Evolutionary conservation across 2,329 filamentous ascomycete species (phyloP).

Genomic region (Hymenoscyphus infarciens): DNA sequence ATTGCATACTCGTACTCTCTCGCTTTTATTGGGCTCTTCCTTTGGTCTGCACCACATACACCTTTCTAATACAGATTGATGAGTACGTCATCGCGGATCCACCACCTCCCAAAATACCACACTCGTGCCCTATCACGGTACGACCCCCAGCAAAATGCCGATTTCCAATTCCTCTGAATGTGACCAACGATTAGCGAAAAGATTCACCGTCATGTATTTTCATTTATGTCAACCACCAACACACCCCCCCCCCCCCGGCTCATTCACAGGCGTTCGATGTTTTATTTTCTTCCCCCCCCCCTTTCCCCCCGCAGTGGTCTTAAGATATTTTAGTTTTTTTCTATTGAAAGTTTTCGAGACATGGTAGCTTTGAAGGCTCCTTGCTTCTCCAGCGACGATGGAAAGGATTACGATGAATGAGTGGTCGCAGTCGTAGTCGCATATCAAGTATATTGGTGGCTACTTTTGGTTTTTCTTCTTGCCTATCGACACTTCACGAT

Average conservation of each 20-base stretch:
- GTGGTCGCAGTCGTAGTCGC: not conserved
- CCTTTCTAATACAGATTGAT: conserved; percentile 31
- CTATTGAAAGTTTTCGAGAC: conserved; percentile 21
- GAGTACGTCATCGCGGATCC: conserved; percentile 17
- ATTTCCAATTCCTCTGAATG: conserved; percentile 28
- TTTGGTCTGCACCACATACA: conserved; percentile 23
- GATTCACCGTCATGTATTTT: conserved; percentile 39
- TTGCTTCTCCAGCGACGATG: not conserved
- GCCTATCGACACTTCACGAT: not conserved
- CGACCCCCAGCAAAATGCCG: conserved; percentile 20
- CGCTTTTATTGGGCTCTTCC: conserved; percentile 18
- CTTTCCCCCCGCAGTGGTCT: conserved; percentile 21
- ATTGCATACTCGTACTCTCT: conserved; percentile 19
- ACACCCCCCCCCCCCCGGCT: conserved; percentile 25
- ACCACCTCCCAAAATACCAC: conserved; percentile 10
- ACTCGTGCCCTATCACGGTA: conserved; percentile 8
- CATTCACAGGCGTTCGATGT: conserved; percentile 30
- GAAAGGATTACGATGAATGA: not conserved
- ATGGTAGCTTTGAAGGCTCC: conserved; percentile 33
- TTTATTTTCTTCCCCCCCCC: not conserved
- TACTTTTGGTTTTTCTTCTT: conserved; percentile 3
- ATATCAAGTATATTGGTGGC: not conserved
- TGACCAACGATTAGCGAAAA: conserved; percentile 37
- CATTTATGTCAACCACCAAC: conserved; percentile 24
- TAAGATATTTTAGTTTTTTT: conserved; percentile 23